A percentile compares a stretch with the other conserved stretches of the same genome.
Conservation (phyloP, 2,329 filamentous ascomycete species). For the Daldinia eschscholtzii region DNA sequence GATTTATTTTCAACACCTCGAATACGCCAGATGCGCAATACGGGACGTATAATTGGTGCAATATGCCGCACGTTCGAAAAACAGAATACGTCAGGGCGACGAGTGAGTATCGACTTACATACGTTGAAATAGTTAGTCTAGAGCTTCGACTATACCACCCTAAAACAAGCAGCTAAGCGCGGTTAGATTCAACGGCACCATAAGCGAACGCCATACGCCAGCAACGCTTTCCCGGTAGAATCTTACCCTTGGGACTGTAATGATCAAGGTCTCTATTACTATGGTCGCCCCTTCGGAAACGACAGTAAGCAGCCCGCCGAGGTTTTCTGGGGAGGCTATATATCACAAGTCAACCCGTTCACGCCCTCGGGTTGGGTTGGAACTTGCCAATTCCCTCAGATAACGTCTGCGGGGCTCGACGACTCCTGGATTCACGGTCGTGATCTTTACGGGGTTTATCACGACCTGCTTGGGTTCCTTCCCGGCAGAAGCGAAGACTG, state of each 20-base stretch:
- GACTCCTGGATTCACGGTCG: constrained; percentile 81
- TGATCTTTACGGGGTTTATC: constrained; percentile 84
- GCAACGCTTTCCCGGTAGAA: constrained; percentile 82
- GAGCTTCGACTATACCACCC: constrained; percentile 1
- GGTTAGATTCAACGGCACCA: constrained; percentile 81
- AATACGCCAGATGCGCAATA: constrained; percentile 67
- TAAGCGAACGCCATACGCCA: constrained; percentile 84
- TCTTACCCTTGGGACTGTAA: constrained; percentile 79
- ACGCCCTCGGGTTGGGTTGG: constrained; percentile 75
- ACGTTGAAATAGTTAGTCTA: constrained; percentile 77
- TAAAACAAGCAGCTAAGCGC: constrained; percentile 4
- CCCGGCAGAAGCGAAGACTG: constrained; percentile 63
- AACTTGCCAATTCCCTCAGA: constrained; percentile 84
- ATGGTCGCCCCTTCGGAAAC: constrained; percentile 67
- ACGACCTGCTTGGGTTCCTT: constrained; percentile 75
- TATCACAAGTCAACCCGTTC: constrained; percentile 75
- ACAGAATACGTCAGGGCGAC: constrained; percentile 71
- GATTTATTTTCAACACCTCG: constrained; percentile 80
- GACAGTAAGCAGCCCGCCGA: constrained; percentile 53
- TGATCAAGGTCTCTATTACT: constrained; percentile 77
- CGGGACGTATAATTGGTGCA: constrained; percentile 83
- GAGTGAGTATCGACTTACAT: constrained; percentile 73
- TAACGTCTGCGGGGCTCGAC: constrained; percentile 76
- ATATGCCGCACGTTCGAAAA: constrained; percentile 85
- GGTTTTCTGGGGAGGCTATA: constrained; percentile 75